These are phyloP conservation scores for Bombardia bombarda DNA, from an alignment of 495 filamentous ascomycete genomes.

Conservation along the genomic window DNA sequence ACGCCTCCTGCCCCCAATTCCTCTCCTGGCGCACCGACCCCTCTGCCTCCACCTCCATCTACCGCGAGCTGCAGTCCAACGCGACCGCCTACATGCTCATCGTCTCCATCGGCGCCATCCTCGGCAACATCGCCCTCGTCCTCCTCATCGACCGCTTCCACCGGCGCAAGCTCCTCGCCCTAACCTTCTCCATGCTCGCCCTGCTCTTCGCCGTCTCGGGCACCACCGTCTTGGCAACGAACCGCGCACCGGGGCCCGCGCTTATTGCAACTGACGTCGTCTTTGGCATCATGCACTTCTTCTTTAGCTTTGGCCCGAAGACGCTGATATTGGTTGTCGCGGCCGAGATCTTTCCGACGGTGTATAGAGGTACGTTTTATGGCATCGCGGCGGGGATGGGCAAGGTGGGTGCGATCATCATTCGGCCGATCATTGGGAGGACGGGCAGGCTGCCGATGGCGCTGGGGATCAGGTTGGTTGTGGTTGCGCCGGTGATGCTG, in stretches of 20 bases:
- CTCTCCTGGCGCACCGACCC: conserved; percentile 5
- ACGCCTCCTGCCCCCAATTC: conserved; percentile 2
- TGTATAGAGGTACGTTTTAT: conserved; percentile 49
- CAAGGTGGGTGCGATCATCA: conserved; percentile 51
- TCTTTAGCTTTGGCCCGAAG: conserved; percentile 34
- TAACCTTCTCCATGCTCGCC: conserved; percentile 18
- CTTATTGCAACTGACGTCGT: conserved; percentile 10
- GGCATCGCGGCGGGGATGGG: conserved; percentile 48
- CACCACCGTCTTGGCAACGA: not conserved
- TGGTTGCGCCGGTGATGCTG: not conserved
- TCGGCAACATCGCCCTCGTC: conserved; percentile 23
- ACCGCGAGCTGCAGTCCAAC: conserved; percentile 10
- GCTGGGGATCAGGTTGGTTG: conserved; percentile 5
- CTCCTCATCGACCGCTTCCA: conserved; percentile 21
- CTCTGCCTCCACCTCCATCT: conserved; percentile 7
- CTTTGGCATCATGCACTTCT: conserved; percentile 30
- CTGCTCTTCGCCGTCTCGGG: conserved; percentile 18
- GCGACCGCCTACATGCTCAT: conserved; percentile 21
- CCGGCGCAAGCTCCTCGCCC: conserved; percentile 17
- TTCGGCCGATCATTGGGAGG: conserved; percentile 41
- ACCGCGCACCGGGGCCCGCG: not conserved
- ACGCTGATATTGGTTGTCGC: conserved; percentile 40
- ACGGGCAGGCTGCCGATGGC: not conserved
- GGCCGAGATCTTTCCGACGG: conserved; percentile 54
- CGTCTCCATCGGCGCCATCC: conserved; percentile 22